phyloP scores from a whole-genome alignment of 768 basidiomycete genomes.

The Amanita rubescens region DNA sequence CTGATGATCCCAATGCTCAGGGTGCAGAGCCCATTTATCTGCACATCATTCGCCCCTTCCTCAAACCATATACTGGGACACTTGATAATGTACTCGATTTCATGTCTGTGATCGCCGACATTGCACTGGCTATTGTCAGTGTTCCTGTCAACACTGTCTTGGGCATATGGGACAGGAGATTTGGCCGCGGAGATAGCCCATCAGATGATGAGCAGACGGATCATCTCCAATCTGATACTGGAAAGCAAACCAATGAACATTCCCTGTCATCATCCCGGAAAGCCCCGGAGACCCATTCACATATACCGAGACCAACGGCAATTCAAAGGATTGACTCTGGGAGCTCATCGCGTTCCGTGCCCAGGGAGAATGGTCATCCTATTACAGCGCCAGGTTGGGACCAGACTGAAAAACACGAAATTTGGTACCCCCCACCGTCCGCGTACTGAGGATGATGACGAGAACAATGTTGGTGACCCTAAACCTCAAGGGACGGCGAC shows the following conservation, averaged over 20 bases:
- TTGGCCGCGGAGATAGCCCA: constrained; percentile 9
- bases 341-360: background rate
- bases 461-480: constrained; percentile 16
- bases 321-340: background rate
- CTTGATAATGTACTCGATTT: constrained; percentile 62
- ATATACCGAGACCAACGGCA: background rate
- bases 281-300: background rate
- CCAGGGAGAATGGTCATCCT: background rate
- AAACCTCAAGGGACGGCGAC: background rate
- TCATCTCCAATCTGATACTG: background rate
- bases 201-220: constrained; percentile 9
- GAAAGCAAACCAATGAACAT: background rate
- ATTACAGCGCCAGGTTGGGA: background rate
- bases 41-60: constrained; percentile 69
- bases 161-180: constrained; percentile 30
- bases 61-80: constrained; percentile 65
- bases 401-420: constrained; percentile 26
- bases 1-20: constrained; percentile 29
- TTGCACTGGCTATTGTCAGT: constrained; percentile 36
- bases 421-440: constrained; percentile 57
- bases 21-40: constrained; percentile 83
- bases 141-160: constrained; percentile 30
- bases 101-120: constrained; percentile 55
- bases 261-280: background rate
- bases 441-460: constrained; percentile 30